Evolutionary conservation across 1,139 yeast genomes (phyloP).

Genomic region (Fermentozyma sake): DNA sequence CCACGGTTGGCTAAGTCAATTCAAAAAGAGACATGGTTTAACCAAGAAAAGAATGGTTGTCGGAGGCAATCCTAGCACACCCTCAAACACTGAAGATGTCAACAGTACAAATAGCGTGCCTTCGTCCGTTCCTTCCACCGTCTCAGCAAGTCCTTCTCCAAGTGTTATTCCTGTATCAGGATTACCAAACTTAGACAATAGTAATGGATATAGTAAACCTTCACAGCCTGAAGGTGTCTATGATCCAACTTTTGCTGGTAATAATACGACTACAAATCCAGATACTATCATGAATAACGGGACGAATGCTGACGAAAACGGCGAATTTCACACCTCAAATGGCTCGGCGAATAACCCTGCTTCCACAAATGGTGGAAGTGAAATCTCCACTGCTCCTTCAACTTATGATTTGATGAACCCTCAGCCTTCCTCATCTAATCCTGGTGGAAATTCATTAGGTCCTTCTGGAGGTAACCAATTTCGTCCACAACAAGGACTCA

Average conservation of each 20-base stretch:
- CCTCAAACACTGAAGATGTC: conserved; percentile 1
- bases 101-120: too few relatives aligned
- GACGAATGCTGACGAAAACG: conserved; percentile 7
- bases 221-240: too few relatives aligned
- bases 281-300: too few relatives aligned
- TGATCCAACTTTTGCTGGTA: too few relatives aligned
- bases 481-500: conserved; percentile 28
- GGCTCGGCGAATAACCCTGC: conserved; percentile 2
- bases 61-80: conserved; percentile 1
- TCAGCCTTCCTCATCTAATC: conserved; percentile 7
- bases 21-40: conserved; percentile 55
- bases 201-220: too few relatives aligned
- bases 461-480: conserved; percentile 20
- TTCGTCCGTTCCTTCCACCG: too few relatives aligned
- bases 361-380: conserved; percentile 3
- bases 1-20: conserved; percentile 61
- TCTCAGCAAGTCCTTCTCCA: conserved; percentile 1
- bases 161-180: too few relatives aligned
- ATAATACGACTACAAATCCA: too few relatives aligned
- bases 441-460: conserved; percentile 8
- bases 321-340: conserved; percentile 4
- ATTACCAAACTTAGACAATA: too few relatives aligned
- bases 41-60: conserved; percentile 35
- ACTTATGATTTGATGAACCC: conserved; percentile 23
- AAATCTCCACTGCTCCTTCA: conserved; percentile 4